These are phyloP conservation scores for Cladorrhinum samala DNA, from an alignment of 495 filamentous ascomycete genomes.

Conservation along the genomic window DNA sequence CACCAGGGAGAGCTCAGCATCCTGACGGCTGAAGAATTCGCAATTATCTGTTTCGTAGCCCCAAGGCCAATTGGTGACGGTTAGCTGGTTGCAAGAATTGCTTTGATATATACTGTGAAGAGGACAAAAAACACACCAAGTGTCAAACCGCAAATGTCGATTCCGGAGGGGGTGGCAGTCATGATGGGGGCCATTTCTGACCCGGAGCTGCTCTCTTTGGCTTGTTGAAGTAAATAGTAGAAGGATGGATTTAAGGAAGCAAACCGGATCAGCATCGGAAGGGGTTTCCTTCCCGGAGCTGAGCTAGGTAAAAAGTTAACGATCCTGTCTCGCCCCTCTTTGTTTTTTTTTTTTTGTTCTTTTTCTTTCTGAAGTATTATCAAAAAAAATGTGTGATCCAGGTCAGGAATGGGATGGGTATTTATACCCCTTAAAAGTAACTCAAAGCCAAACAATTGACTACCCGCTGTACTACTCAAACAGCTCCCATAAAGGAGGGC, in stretches of 20 bases:
- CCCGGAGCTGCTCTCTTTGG: background rate
- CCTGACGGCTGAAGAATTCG: constrained; percentile 27
- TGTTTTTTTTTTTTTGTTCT: too few relatives aligned
- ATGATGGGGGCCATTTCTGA: background rate
- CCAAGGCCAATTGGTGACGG: background rate
- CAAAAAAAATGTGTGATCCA: background rate
- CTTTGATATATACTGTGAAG: background rate
- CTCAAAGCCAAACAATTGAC: background rate
- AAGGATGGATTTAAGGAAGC: background rate
- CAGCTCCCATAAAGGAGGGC: background rate
- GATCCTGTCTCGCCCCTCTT: too few relatives aligned
- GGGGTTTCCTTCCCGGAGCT: background rate
- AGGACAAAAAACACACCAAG: background rate
- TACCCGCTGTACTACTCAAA: background rate
- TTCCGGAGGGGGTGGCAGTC: background rate
- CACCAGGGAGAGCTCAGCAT: constrained; percentile 28
- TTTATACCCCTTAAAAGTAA: constrained; percentile 3
- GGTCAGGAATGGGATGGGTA: background rate
- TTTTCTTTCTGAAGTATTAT: too few relatives aligned
- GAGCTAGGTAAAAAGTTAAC: too few relatives aligned
- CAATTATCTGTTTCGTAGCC: constrained; percentile 31
- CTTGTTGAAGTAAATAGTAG: background rate
- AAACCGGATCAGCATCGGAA: background rate
- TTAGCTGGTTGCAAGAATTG: too few relatives aligned
- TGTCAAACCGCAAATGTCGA: background rate